A percentile compares a stretch with the other conserved stretches of the same genome.
phyloP scores from a whole-genome alignment of 371 early-diverging fungal species.

The Cokeromyces recurvatus region DNA sequence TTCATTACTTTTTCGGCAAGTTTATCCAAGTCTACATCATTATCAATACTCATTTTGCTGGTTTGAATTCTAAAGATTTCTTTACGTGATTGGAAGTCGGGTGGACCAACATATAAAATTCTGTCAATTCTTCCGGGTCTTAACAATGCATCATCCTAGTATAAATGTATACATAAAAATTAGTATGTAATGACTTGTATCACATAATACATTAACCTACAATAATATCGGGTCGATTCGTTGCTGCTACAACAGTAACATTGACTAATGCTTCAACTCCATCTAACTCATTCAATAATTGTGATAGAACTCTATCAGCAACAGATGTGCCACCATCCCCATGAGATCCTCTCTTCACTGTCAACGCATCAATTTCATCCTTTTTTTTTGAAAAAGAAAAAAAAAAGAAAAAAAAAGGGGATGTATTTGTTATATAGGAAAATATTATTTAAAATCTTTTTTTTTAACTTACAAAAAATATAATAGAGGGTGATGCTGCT shows the following conservation, averaged over 20 bases:
- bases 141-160: slow-evolving; percentile 85
- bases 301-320: slow-evolving; percentile 90
- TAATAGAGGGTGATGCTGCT: slow-evolving; percentile 91
- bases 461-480: slow-evolving; percentile 84
- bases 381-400: slow-evolving; percentile 26
- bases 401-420: background rate
- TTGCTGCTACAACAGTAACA: slow-evolving; percentile 97
- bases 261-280: slow-evolving; percentile 93
- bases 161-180: too few species aligned
- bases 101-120: slow-evolving; percentile 91
- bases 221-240: slow-evolving; percentile 98
- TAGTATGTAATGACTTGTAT: too few species aligned
- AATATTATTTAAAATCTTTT: background rate
- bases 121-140: slow-evolving; percentile 97
- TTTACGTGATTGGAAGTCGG: slow-evolving; percentile 72
- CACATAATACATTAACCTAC: too few species aligned
- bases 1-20: slow-evolving; percentile 53
- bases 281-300: slow-evolving; percentile 93
- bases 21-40: slow-evolving; percentile 56
- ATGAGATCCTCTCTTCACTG: slow-evolving; percentile 71
- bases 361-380: slow-evolving; percentile 98
- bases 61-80: slow-evolving; percentile 81
- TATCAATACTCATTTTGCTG: slow-evolving; percentile 57
- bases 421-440: background rate
- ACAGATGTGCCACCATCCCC: slow-evolving; percentile 78